Evolutionary conservation across 2,329 filamentous ascomycete species (phyloP).

Genomic region (Didymellaceae sp.): DNA sequence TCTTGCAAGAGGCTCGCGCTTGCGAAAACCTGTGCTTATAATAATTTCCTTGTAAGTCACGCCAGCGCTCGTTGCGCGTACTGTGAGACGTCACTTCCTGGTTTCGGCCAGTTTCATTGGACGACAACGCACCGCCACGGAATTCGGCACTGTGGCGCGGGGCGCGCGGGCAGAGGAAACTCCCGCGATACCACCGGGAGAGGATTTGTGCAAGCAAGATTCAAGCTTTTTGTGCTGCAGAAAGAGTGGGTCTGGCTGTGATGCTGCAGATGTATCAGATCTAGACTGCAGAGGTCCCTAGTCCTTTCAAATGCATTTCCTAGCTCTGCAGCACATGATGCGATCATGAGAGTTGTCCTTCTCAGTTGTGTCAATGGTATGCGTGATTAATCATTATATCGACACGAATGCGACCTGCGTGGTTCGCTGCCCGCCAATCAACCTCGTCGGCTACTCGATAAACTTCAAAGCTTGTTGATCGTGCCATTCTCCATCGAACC

Average conservation of each 20-base stretch:
- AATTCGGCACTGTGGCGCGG: background rate
- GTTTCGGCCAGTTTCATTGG: conserved; percentile 6
- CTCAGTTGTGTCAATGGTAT: no score
- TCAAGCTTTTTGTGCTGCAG: background rate
- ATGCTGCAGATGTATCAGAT: no score
- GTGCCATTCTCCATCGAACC: no score
- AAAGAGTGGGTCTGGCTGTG: background rate
- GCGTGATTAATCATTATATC: no score
- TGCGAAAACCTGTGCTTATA: conserved; percentile 9
- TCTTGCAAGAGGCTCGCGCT: background rate
- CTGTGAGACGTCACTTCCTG: conserved; percentile 15
- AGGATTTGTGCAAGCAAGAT: background rate
- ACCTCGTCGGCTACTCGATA: no score
- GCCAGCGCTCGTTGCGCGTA: conserved; percentile 11
- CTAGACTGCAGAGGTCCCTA: no score
- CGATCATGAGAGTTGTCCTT: no score
- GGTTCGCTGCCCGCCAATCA: no score
- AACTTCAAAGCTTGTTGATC: no score
- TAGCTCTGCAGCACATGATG: no score
- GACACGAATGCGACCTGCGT: no score
- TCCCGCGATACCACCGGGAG: background rate
- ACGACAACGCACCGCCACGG: conserved; percentile 2
- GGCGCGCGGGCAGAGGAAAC: background rate
- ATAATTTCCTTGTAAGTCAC: conserved; percentile 9
- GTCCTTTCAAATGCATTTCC: no score